Evolutionary conservation across 257 asterid genomes (phyloP), one percentile per base, ranked within the genome.

Genomic region (Lithospermum erythrorhizon): DNA sequence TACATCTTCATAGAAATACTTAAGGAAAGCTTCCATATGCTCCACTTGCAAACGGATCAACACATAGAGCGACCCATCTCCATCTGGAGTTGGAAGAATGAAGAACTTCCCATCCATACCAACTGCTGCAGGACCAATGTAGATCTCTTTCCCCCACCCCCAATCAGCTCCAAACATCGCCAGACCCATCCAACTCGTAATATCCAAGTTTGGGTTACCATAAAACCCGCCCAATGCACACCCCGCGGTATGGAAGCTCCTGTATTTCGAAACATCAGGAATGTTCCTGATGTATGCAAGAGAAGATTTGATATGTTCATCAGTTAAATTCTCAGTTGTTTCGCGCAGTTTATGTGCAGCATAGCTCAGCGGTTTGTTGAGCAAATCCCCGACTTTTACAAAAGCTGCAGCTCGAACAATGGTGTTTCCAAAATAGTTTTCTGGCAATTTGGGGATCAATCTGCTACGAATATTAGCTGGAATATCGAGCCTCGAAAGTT

Each of bases 61-160:
- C 13, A 73, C 15, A 9, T 24, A 4, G 15, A 73, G 41, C 0
- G 75, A 65, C 35, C 70, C 78, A 15, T 61, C 69, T 9, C 62
- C 72, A 9, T 45, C 53, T 8, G 20, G 52, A 11, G 53, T 51
- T 0, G 65, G 72, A 7, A 65, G 54, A 23, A 73, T 25, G 65
- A 65, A 61, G 8, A 23, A 19, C 29, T 30, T 58, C 0, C 78
- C 75, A 58, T 73, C 75, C 16, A 57, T 53, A 11, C 65, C 66
- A 10, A 74, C 11, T 4, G 72, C 58, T 49, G 67, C 79, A n/a
- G 76, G 79, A 0, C 68, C 76, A 63, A 70, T 21, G 25, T 18
- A 63, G 21, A 55, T 48, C 29, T 61, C 76, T 16, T 63, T 62
- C 9, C 80, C 80, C 76, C 76, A 67, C 2, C 78, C 78, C 23